Evolutionary conservation across 768 basidiomycete genomes (phyloP), one percentile per base, ranked within the genome.

Genomic region (Austroboletus festivus): DNA sequence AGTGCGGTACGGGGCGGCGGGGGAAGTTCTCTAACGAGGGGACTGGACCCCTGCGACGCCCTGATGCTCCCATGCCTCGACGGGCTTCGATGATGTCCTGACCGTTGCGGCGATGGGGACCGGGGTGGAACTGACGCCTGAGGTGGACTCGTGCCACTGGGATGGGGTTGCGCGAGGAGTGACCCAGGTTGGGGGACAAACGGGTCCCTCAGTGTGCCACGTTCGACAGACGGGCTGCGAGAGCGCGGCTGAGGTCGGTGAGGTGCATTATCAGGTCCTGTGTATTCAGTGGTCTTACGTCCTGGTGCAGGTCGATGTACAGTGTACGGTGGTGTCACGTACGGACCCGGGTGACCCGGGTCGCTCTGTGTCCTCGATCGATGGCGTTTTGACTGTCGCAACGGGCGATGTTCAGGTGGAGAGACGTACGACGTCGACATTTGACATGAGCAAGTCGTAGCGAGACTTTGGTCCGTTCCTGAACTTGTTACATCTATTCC

Each of bases 221-320:
- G 53, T 35, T 67, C 63, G 20, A 51, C 28, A 15, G 62, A 64
- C 4, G 61, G 56, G 31, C 37, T 59, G 19, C 60, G 65, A 16
- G 62, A 57, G 26, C 49, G 38, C 5, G 60, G 46, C 12, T 10
- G 57, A n/a, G n/a, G 7, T 33, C 31, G 9, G 9, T 33, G 31
- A 28, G 28, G n/a, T n/a, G n/a, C n/a, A 11, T 28, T 11, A 28
- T 28, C 6, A 28, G 26, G 6, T 5, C 6, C 26, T 11, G 26
- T 28, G n/a, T n/a, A n/a, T 11, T 55, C 64, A 7, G 54, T 56
- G 18, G 41, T 19, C 11, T 55, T 63, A 19, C 62, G 64, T 3
- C 54, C 56, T 6, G 64, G 64, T 5, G 55, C 40, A 22, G 65
- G 65, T 54, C 65, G 50, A 16, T n/a, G 53, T 18, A 56, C 33